Evolutionary conservation across 1,139 yeast genomes (phyloP).

Genomic region (Protomyces inundatus): DNA sequence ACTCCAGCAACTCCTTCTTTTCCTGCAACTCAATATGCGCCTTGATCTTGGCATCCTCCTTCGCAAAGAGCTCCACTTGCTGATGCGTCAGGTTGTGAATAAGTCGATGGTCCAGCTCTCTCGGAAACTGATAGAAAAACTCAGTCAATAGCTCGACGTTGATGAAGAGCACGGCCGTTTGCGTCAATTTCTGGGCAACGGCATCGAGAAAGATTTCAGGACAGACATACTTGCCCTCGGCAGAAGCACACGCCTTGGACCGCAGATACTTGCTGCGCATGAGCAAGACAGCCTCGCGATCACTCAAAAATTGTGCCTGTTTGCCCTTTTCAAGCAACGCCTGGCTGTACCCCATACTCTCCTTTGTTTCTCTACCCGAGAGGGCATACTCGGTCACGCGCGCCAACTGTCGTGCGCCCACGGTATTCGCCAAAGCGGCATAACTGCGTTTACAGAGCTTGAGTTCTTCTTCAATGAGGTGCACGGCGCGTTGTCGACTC

Average conservation of each 20-base stretch:
- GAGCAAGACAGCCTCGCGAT: slow-evolving; percentile 64
- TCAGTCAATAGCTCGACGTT: slow-evolving; percentile 92
- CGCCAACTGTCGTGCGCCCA: slow-evolving; percentile 76
- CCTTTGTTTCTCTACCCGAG: slow-evolving; percentile 42
- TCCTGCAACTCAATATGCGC: slow-evolving; percentile 90
- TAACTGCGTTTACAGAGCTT: slow-evolving; percentile 71
- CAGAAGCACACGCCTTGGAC: slow-evolving; percentile 67
- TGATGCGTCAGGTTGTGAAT: slow-evolving; percentile 60
- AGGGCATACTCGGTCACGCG: slow-evolving; percentile 62
- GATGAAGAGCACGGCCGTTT: slow-evolving; percentile 85
- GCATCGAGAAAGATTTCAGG: slow-evolving; percentile 93
- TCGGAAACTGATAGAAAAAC: slow-evolving; percentile 87
- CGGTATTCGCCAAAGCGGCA: slow-evolving; percentile 56
- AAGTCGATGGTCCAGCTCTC: slow-evolving; percentile 77
- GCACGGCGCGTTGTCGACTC: slow-evolving; percentile 72
- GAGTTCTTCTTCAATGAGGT: slow-evolving; percentile 73
- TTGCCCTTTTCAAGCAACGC: slow-evolving; percentile 60
- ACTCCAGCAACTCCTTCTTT: slow-evolving; percentile 77
- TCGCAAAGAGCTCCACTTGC: slow-evolving; percentile 82
- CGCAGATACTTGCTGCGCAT: slow-evolving; percentile 74
- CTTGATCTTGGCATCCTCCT: slow-evolving; percentile 87
- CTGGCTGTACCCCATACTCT: slow-evolving; percentile 53
- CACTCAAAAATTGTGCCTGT: slow-evolving; percentile 75
- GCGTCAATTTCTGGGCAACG: slow-evolving; percentile 82
- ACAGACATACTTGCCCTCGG: slow-evolving; percentile 80